These are phyloP conservation scores for Sporothrix pallida DNA, from an alignment of 2,329 filamentous ascomycete genomes.

Conservation along the genomic window DNA sequence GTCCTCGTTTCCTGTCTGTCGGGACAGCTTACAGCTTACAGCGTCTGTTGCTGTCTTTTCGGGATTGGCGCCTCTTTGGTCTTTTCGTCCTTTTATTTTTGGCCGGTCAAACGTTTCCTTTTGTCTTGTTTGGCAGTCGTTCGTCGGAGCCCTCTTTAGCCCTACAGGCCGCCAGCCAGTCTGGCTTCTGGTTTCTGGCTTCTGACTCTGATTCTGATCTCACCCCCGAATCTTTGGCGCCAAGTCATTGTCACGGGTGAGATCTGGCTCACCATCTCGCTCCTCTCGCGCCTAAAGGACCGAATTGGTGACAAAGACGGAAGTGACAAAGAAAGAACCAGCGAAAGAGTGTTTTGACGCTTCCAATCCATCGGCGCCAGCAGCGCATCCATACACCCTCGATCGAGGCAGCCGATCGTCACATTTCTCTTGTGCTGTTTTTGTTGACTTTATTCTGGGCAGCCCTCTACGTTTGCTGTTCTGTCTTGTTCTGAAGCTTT, in stretches of 20 bases:
- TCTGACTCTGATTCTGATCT: too few species aligned
- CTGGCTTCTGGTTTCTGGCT: too few species aligned
- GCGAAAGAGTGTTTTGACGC: background rate
- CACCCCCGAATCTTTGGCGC: too few species aligned
- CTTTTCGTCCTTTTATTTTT: too few species aligned
- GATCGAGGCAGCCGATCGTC: too few species aligned
- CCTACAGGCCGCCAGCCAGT: too few species aligned
- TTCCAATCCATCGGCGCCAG: background rate
- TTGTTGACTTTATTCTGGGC: too few species aligned
- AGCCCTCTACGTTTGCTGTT: too few species aligned
- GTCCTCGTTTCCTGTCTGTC: conserved; percentile 16
- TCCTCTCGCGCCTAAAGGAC: background rate
- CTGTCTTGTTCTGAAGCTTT: background rate
- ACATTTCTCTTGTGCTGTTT: too few species aligned
- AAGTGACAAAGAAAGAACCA: background rate
- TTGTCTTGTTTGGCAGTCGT: background rate
- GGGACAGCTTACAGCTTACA: background rate
- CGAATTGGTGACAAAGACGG: background rate
- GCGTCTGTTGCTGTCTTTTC: conserved; percentile 1
- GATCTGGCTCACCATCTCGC: background rate
- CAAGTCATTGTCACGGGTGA: conserved; percentile 2
- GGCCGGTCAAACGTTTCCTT: background rate
- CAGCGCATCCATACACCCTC: background rate
- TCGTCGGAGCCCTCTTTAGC: background rate
- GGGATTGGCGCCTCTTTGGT: background rate